Conservation (phyloP, 495 filamentous ascomycete genomes). For the Ascodesmis nigricans region DNA sequence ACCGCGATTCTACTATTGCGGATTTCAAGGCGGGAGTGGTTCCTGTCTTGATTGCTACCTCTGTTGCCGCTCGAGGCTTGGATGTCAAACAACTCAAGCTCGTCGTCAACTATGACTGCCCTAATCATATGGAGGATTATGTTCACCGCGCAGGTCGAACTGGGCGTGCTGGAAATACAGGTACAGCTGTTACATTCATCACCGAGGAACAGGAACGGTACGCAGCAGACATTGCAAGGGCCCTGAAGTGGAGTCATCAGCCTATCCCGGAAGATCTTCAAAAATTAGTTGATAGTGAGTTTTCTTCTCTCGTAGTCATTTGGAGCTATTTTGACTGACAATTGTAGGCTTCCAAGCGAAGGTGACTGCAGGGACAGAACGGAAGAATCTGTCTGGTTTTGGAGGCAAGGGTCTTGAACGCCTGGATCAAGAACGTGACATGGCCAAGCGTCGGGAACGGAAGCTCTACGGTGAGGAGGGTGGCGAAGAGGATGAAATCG, state of each 20-base stretch:
- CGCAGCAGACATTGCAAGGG: conserved; percentile 74
- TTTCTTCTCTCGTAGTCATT: not conserved
- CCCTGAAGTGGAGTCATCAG: conserved; percentile 76
- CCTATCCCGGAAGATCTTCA: conserved; percentile 49
- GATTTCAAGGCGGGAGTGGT: conserved; percentile 87
- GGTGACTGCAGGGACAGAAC: conserved; percentile 77
- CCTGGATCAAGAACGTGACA: conserved; percentile 74
- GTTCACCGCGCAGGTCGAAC: conserved; percentile 91
- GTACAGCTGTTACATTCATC: conserved; percentile 86
- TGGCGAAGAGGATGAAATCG: conserved; percentile 65
- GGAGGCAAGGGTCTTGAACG: conserved; percentile 86
- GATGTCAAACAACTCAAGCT: conserved; percentile 94
- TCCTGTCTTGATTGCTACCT: conserved; percentile 81
- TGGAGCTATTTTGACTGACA: not conserved
- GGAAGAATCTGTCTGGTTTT: conserved; percentile 60
- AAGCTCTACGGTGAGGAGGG: conserved; percentile 79
- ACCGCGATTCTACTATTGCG: conserved; percentile 79
- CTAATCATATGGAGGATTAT: conserved; percentile 94
- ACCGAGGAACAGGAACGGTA: conserved; percentile 81
- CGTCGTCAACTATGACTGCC: conserved; percentile 91
- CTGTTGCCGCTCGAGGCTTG: conserved; percentile 81
- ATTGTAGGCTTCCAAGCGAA: conserved; percentile 47
- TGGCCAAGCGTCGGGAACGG: conserved; percentile 59
- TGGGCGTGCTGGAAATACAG: conserved; percentile 81
- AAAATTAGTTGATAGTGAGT: conserved; percentile 33